Evolutionary conservation across 345 rosid genomes (phyloP).

Genomic region (Citrus inodora): DNA sequence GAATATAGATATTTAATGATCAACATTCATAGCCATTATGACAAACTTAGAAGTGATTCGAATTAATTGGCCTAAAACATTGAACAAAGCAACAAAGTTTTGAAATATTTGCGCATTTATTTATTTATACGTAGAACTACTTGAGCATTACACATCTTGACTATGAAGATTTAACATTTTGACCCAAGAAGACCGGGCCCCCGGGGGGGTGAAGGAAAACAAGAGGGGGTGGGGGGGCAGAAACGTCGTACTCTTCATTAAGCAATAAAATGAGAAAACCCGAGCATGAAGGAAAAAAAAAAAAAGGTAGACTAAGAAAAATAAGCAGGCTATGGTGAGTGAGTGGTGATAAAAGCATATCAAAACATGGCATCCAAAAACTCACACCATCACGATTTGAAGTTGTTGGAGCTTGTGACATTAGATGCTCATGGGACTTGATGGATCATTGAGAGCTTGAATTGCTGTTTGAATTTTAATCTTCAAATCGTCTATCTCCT

Average conservation of each 20-base stretch:
- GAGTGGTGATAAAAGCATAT: background rate
- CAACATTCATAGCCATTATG: too few species aligned
- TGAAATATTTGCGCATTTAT: too few species aligned
- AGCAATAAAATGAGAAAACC: background rate
- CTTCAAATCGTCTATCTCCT: slow-evolving; percentile 45
- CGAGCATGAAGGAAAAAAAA: background rate
- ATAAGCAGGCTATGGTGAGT: background rate
- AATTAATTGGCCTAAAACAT: too few species aligned
- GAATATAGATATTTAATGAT: too few species aligned
- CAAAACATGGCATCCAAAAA: background rate
- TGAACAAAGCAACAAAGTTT: too few species aligned
- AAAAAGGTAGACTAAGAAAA: background rate
- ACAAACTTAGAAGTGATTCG: too few species aligned
- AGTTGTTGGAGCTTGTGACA: background rate
- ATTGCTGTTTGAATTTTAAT: slow-evolving; percentile 48
- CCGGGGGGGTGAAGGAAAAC: too few species aligned
- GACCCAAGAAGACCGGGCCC: too few species aligned
- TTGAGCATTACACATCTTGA: too few species aligned
- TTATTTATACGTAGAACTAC: too few species aligned
- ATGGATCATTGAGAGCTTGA: slow-evolving; percentile 51
- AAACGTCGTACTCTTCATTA: background rate
- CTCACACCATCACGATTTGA: background rate
- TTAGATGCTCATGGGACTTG: slow-evolving; percentile 60
- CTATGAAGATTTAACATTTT: too few species aligned
- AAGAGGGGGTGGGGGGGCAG: too few species aligned